A percentile compares a stretch with the other conserved stretches of the same genome.
These are phyloP conservation scores for Fusarium sp. DNA, from an alignment of 2,329 filamentous ascomycete species.

Conservation along the genomic window DNA sequence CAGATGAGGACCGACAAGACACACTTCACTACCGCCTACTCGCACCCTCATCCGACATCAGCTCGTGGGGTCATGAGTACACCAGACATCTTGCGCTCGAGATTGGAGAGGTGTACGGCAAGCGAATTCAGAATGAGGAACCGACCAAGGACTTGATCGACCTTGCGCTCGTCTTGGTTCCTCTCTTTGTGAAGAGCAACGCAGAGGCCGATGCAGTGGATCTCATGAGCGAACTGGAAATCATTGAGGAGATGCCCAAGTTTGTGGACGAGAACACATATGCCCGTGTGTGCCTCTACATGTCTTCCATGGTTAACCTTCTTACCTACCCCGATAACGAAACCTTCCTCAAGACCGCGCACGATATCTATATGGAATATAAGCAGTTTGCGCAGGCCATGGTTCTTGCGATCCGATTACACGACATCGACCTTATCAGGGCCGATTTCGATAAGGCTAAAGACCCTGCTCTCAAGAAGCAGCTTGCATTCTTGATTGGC, in stretches of 20 bases:
- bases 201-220: constrained; percentile 98
- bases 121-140: constrained; percentile 87
- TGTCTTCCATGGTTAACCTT: constrained; percentile 98
- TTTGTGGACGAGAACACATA: constrained; percentile 97
- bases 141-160: constrained; percentile 86
- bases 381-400: constrained; percentile 95
- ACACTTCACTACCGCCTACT: constrained; percentile 95
- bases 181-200: constrained; percentile 96
- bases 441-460: constrained; percentile 83
- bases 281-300: constrained; percentile 92
- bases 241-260: constrained; percentile 90
- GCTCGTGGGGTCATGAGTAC: constrained; percentile 98
- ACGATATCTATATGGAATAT: constrained; percentile 93
- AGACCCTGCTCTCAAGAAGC: constrained; percentile 87
- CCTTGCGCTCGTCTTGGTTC: constrained; percentile 85
- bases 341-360: constrained; percentile 91
- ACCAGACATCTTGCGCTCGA: constrained; percentile 94
- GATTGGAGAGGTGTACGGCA: constrained; percentile 93
- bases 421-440: constrained; percentile 86
- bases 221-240: constrained; percentile 95
- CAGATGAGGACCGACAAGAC: constrained; percentile 94
- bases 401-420: constrained; percentile 91
- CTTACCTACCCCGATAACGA: constrained; percentile 98
- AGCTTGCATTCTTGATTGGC: constrained; percentile 92
- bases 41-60: constrained; percentile 90